Conservation (phyloP, 1,284 basidiomycete genomes). For the Leccinum solheimii region DNA sequence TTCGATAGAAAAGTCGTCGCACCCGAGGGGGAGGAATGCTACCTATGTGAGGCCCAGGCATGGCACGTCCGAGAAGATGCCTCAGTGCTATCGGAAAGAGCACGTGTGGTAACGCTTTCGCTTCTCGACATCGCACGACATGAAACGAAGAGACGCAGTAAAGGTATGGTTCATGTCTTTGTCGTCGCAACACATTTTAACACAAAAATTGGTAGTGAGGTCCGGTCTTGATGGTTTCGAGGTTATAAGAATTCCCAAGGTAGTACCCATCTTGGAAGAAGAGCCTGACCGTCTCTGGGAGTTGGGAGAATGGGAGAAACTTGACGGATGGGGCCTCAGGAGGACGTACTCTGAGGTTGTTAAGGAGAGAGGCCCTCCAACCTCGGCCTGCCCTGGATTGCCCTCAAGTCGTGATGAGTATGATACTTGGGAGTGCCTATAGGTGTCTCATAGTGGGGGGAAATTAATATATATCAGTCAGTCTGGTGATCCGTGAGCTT, state of each 20-base stretch:
- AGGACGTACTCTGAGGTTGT: slow-evolving; percentile 30
- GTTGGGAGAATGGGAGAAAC: slow-evolving; percentile 24
- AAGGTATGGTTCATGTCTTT: slow-evolving; percentile 13
- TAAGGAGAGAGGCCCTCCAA: slow-evolving; percentile 1
- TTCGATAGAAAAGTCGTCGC: neutral
- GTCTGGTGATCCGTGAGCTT: neutral
- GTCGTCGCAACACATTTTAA: neutral
- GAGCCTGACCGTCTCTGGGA: slow-evolving; percentile 2
- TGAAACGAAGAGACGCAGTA: slow-evolving; percentile 1
- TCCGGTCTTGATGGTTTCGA: slow-evolving; percentile 24
- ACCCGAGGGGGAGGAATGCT: neutral
- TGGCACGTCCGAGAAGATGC: slow-evolving; percentile 6
- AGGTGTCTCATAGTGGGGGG: neutral
- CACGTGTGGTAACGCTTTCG: slow-evolving; percentile 10
- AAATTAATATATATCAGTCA: neutral
- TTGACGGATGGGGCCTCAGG: slow-evolving; percentile 16
- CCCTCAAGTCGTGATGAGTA: slow-evolving; percentile 8
- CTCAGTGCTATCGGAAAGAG: neutral
- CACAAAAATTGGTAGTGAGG: slow-evolving; percentile 8
- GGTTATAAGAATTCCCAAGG: slow-evolving; percentile 20
- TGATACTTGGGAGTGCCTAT: slow-evolving; percentile 23
- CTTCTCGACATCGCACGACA: slow-evolving; percentile 23
- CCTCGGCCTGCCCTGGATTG: neutral
- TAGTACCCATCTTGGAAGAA: slow-evolving; percentile 20
- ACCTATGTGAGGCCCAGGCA: neutral